Conservation (phyloP, 768 basidiomycete species). For the Lactarius sanguifluus region DNA sequence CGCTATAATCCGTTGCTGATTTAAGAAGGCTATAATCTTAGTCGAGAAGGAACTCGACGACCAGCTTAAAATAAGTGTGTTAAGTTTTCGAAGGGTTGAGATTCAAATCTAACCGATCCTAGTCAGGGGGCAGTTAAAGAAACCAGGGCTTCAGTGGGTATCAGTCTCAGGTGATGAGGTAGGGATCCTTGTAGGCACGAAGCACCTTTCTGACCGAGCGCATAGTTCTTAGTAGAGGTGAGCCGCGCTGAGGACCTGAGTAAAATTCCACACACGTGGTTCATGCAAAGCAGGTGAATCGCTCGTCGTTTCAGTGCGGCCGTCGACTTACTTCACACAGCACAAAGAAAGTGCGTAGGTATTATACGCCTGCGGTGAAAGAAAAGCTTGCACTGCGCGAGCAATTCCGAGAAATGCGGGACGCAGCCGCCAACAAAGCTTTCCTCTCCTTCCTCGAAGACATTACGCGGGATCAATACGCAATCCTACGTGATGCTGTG, state of each 20-base stretch:
- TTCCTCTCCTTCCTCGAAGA: conserved; percentile 68
- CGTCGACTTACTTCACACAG: conserved; percentile 39
- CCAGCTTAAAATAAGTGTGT: conserved; percentile 65
- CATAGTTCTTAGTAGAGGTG: conserved; percentile 78
- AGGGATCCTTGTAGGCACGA: conserved; percentile 22
- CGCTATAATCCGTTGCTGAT: background rate
- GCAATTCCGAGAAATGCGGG: conserved; percentile 69
- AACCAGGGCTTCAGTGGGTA: conserved; percentile 72
- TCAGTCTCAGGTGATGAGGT: conserved; percentile 72
- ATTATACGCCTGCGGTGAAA: conserved; percentile 68
- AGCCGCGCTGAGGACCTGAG: conserved; percentile 52
- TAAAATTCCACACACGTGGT: conserved; percentile 55
- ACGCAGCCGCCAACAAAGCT: conserved; percentile 63
- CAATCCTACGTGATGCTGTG: conserved; percentile 67
- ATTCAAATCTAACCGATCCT: conserved; percentile 3
- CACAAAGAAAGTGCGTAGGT: conserved; percentile 71
- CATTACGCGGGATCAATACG: conserved; percentile 67
- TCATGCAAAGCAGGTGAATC: conserved; percentile 59
- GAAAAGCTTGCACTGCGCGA: conserved; percentile 67
- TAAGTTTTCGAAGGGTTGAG: conserved; percentile 10
- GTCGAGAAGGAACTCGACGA: conserved; percentile 71
- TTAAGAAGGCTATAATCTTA: conserved; percentile 57
- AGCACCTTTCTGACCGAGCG: conserved; percentile 2
- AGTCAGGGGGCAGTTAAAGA: conserved; percentile 73
- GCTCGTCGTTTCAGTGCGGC: background rate